Base-by-base conservation (phyloP, 2,329 filamentous ascomycete species). In the Stagonosporopsis tanaceti region DNA sequence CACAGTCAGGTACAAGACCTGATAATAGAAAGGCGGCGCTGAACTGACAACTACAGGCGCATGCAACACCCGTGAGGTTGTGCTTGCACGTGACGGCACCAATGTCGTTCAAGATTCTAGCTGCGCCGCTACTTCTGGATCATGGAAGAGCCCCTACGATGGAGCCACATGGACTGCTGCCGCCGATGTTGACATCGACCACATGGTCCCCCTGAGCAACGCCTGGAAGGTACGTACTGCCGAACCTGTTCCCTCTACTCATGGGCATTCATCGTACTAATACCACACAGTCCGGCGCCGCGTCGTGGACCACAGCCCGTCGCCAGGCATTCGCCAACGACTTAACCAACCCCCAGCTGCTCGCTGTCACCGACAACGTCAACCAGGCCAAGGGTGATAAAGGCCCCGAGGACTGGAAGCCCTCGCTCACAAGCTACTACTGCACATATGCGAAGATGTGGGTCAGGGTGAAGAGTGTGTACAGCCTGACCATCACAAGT, bases 401-500 rank as follows among this genome's bases (percentile, higher is more conserved):
- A 63, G 87, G 87, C 50, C 90, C 91, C 0, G 91, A 93, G 69
- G 74, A 78, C 11, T 96, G 91, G 91, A 89, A 92, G 79, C 92
- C 90, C 12, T 64, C 66, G 58, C 68, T 71, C 61, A 64, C 76
- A 17, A 82, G 81, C 61, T 94, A 91, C 78, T 85, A 91, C 75
- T 95, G 92, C 84, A 89, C 85, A 27, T 95, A 96, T 70, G 89
- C 91, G 14, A 83, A 85, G 72, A 86, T 88, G 71, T 96, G 89
- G 88, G 83, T 94, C 38, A 84, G 86, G 69, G 91, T 96, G 65
- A 96, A 95, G 85, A 85, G 82, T 67, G 85, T 87, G 67, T 95
- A 89, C 73, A 74, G 73, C 1, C 77, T 96, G 64, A 89, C 84
- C 15, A 80, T 95, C 59, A 94, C 89, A 1, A 81, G 80, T 44